Evolutionary conservation across 441 rosid genomes (phyloP).

Genomic region (Pelargonium citronellum): DNA sequence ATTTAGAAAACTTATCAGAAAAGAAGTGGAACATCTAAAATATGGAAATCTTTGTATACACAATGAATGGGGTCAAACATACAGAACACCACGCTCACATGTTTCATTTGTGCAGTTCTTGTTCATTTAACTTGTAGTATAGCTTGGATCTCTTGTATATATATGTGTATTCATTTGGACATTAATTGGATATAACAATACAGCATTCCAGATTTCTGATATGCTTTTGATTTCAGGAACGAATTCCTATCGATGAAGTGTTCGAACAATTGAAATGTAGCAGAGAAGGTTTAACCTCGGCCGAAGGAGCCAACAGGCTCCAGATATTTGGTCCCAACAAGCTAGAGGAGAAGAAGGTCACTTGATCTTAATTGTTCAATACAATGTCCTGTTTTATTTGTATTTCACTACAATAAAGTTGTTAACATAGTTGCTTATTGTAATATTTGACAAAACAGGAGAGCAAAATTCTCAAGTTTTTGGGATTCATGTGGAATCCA

Average conservation of each 20-base stretch:
- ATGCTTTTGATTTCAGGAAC: slow-evolving; percentile 30
- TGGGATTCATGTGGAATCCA: slow-evolving; percentile 69
- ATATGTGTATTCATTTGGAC: no score
- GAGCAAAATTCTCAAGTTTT: slow-evolving; percentile 28
- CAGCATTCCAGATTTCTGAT: no score
- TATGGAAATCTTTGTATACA: no score
- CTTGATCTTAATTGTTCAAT: neutral
- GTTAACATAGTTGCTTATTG: no score
- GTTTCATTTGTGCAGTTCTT: no score
- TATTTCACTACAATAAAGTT: neutral
- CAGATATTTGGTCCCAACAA: slow-evolving; percentile 53
- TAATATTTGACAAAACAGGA: slow-evolving; percentile 12
- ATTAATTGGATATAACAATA: no score
- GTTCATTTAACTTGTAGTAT: no score
- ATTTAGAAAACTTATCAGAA: no score
- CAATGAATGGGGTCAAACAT: no score
- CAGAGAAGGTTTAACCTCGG: slow-evolving; percentile 39
- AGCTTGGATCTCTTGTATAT: no score
- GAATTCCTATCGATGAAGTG: slow-evolving; percentile 47
- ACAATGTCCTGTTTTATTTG: neutral
- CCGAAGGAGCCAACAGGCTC: slow-evolving; percentile 45
- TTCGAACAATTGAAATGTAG: slow-evolving; percentile 45
- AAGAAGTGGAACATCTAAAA: no score
- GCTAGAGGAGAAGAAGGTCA: slow-evolving; percentile 48
- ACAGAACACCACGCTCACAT: no score